These are phyloP conservation scores for Cutaneotrichosporon cutaneum DNA, from an alignment of 1,284 basidiomycete genomes.

Conservation along the genomic window DNA sequence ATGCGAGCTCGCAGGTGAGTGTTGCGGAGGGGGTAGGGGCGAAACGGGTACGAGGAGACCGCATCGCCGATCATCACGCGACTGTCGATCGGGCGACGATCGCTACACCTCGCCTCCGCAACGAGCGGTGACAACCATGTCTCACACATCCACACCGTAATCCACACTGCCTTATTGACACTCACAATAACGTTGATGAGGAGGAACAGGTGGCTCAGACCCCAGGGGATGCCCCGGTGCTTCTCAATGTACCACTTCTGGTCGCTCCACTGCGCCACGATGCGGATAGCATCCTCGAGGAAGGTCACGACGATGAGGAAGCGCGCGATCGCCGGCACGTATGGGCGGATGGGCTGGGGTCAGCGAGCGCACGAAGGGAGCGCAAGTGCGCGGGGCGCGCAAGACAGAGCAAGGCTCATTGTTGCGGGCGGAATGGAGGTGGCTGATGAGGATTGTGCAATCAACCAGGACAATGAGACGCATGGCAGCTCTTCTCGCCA, in stretches of 20 bases:
- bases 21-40: too few species aligned
- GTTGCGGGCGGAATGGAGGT: neutral
- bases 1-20: conserved; percentile 2
- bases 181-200: conserved; percentile 86
- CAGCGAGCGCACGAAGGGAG: neutral
- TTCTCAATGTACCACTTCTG: conserved; percentile 95
- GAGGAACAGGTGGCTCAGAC: conserved; percentile 89
- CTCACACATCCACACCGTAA: too few species aligned
- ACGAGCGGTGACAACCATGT: neutral
- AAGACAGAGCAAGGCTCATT: neutral
- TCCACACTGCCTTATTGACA: conserved; percentile 27
- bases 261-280: conserved; percentile 91
- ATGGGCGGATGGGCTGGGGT: conserved; percentile 75
- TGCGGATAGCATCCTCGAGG: conserved; percentile 88
- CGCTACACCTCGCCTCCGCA: neutral
- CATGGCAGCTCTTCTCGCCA: neutral
- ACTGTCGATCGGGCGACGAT: neutral
- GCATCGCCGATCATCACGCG: neutral
- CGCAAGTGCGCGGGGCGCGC: neutral
- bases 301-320: conserved; percentile 99
- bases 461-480: neutral
- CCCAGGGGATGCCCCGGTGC: conserved; percentile 95
- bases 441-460: neutral
- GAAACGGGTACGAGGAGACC: neutral
- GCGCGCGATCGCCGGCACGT: conserved; percentile 90